Evolutionary conservation across 805 yeast species (phyloP).

Genomic region (Candida chilensis): DNA sequence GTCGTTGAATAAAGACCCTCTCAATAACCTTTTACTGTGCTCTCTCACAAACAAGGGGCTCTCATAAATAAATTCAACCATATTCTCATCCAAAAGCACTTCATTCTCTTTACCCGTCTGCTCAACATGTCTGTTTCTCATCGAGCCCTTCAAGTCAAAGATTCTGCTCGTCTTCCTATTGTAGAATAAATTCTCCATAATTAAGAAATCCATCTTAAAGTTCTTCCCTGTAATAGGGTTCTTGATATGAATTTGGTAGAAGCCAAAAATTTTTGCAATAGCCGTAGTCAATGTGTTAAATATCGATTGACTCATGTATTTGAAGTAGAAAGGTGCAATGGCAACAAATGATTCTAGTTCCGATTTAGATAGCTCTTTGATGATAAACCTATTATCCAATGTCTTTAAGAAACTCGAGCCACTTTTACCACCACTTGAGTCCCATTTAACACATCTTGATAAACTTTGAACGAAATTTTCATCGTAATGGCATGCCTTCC

Average conservation of each 20-base stretch:
- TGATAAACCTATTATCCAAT: constrained; percentile 77
- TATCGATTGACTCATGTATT: constrained; percentile 89
- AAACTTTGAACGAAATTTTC: constrained; percentile 79
- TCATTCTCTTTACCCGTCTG: constrained; percentile 95
- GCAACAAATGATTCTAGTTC: constrained; percentile 91
- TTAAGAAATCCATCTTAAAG: constrained; percentile 81
- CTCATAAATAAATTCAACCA: constrained; percentile 96
- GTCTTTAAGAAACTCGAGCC: constrained; percentile 93
- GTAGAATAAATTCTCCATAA: constrained; percentile 93
- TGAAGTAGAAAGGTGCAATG: constrained; percentile 95
- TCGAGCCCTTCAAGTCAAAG: constrained; percentile 94
- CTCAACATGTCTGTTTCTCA: constrained; percentile 94
- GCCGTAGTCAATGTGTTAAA: constrained; percentile 95
- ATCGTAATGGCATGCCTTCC: constrained; percentile 73
- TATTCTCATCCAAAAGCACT: constrained; percentile 90
- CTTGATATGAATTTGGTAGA: constrained; percentile 86
- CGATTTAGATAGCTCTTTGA: constrained; percentile 79
- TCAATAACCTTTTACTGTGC: constrained; percentile 73
- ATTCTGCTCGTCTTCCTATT: constrained; percentile 74
- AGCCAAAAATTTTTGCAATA: constrained; percentile 89
- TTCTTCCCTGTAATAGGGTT: constrained; percentile 69
- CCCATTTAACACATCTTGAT: constrained; percentile 92
- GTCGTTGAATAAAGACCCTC: constrained; percentile 93
- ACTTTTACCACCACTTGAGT: constrained; percentile 92
- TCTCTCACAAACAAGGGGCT: constrained; percentile 92